Percentiles rank a stretch among this genome's conserved stretches.
Conservation (phyloP, 495 filamentous ascomycete genomes). For the Echria macrotheca region DNA sequence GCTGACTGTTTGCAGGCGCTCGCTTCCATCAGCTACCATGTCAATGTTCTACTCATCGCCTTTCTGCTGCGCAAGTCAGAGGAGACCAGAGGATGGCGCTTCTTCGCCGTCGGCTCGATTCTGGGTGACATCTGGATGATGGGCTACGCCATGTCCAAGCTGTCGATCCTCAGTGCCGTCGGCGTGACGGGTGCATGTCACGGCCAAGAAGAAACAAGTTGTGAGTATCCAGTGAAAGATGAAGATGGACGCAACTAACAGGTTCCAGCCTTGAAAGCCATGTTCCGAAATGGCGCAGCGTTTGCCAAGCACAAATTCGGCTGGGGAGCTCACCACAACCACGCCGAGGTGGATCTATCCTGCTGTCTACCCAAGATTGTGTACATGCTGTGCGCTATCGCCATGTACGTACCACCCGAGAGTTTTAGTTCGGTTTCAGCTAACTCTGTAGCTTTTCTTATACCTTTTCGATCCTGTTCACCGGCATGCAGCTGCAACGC, state of each 20-base stretch:
- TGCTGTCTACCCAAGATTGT: slow-evolving; percentile 13
- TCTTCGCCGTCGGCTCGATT: slow-evolving; percentile 9
- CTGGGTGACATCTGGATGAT: slow-evolving; percentile 8
- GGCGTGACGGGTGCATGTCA: not conserved
- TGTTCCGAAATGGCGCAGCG: slow-evolving; percentile 3
- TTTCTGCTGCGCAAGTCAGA: slow-evolving; percentile 1
- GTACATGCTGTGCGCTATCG: slow-evolving; percentile 6
- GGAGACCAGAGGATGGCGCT: slow-evolving; percentile 11
- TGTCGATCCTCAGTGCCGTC: slow-evolving; percentile 3
- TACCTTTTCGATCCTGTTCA: slow-evolving; percentile 11
- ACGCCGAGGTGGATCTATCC: not conserved
- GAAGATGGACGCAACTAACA: no score
- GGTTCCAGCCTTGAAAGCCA: slow-evolving; percentile 2
- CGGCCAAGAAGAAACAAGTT: not conserved
- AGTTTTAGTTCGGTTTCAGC: not conserved
- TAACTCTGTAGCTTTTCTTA: slow-evolving; percentile 6
- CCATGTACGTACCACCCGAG: slow-evolving; percentile 11
- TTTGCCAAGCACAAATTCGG: not conserved
- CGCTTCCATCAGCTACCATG: not conserved
- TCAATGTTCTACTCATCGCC: not conserved
- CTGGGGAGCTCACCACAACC: not conserved
- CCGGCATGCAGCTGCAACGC: slow-evolving; percentile 6
- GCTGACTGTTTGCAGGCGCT: no score
- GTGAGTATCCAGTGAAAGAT: not conserved
- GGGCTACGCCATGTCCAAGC: not conserved